Conservation (phyloP, 306 rosid species). For the Hylodesmum podocarpum region DNA sequence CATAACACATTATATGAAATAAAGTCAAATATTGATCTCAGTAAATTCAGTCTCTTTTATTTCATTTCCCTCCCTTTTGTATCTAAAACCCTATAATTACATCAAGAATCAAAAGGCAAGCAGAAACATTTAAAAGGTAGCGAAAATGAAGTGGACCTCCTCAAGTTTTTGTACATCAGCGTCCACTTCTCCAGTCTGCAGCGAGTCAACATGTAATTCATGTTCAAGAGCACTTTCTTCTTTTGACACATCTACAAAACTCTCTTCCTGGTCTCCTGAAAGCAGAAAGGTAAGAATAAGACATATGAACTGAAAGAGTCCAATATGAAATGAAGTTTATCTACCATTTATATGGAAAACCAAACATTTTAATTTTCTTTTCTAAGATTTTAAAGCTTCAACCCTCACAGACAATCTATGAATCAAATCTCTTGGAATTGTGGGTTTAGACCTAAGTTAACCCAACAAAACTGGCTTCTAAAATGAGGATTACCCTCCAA, state of each 20-base stretch:
- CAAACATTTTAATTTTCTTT: neutral
- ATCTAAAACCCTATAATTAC: neutral
- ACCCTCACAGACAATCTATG: neutral
- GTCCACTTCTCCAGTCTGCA: slow-evolving; percentile 51
- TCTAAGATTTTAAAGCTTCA: slow-evolving; percentile 23
- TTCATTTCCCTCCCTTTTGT: neutral
- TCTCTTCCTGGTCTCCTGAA: slow-evolving; percentile 61
- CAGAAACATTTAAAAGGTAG: slow-evolving; percentile 4
- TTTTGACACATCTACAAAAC: slow-evolving; percentile 45
- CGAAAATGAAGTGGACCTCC: slow-evolving; percentile 46
- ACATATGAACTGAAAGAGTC: slow-evolving; percentile 22
- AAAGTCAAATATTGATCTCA: neutral
- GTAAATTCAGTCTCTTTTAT: neutral
- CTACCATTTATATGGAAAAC: neutral
- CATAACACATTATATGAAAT: neutral
- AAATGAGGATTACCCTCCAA: too few species aligned
- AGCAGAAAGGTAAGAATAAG: slow-evolving; percentile 22
- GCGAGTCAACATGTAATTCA: slow-evolving; percentile 44
- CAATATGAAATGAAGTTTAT: slow-evolving; percentile 12
- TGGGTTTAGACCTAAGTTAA: too few species aligned
- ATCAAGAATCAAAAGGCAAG: slow-evolving; percentile 9
- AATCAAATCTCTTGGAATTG: too few species aligned
- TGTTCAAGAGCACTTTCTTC: slow-evolving; percentile 49
- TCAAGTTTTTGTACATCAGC: slow-evolving; percentile 33
- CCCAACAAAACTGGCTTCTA: too few species aligned